Evolutionary conservation across 768 basidiomycete species (phyloP), one percentile per base, ranked within the genome.

Genomic region (Tulasnella sp.): DNA sequence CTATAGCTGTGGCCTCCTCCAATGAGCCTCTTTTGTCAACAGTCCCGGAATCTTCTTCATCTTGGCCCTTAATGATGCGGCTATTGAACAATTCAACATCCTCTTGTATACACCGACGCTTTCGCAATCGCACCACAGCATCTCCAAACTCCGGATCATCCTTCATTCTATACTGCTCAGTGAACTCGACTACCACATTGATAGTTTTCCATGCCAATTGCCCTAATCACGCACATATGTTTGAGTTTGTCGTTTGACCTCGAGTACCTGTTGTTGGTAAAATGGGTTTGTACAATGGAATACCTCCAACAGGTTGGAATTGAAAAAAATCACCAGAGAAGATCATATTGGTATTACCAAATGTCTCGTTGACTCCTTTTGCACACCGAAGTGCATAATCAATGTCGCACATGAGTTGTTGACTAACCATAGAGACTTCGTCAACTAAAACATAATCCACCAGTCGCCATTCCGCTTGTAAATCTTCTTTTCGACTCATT

Each of bases 271-370:
- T 14, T 19, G 15, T 3, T 25, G 21, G 17, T 9, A n/a, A 29
- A 0, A 69, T 67, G 3, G 69, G 64, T 0, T 23, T 23, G 41
- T 63, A 69, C 8, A 74, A 49, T 1, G 63, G 53, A 0, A 40
- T 65, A 4, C 69, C 61, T 0, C 62, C 60, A 0, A 76, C 67
- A 8, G 74, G 74, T 0, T 72, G 68, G 2, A 73, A 57, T 48
- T 76, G 75, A 0, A 67, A 66, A 57, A 76, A 75, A 54, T 76
- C 73, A 0, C 74, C 73, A 0, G 71, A 70, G 54, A 73, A 72
- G 1, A 75, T 71, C 1, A 75, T 58, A 42, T 70, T 74, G 0
- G 75, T 64, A 0, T 72, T 71, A 3, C 74, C 73, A 63, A 73
- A 75, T 0, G 64, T 59, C 19, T 32, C 12, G 0, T 42, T 36